phyloP scores from a whole-genome alignment of 1,284 basidiomycete genomes.

The Athelia psychrophila region DNA sequence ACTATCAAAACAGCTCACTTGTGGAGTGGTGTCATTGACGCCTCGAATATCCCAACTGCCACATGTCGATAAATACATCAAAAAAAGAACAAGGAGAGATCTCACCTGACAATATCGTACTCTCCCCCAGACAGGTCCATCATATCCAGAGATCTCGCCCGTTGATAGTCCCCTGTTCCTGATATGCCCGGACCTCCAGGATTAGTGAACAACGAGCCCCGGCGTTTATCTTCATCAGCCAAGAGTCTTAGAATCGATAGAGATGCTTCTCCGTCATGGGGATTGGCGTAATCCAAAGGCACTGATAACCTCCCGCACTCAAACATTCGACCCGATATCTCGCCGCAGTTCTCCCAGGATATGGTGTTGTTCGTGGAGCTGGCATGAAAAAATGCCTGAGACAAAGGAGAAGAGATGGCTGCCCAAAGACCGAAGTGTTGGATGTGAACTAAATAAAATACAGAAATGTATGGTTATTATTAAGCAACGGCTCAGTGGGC shows the following conservation, averaged over 20 bases:
- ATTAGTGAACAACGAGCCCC: constrained; percentile 1
- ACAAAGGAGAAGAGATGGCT: too few relatives aligned
- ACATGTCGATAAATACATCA: background rate
- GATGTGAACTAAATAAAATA: too few relatives aligned
- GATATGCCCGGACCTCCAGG: background rate
- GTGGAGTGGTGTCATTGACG: constrained; percentile 1
- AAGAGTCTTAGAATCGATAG: background rate
- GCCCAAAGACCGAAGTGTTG: too few relatives aligned
- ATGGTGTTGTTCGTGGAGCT: background rate
- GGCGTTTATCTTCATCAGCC: background rate
- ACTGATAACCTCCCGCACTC: background rate
- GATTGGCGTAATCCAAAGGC: background rate
- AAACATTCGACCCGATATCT: background rate
- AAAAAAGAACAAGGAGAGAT: background rate
- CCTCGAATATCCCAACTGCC: constrained; percentile 1
- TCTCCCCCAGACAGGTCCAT: background rate
- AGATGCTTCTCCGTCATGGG: background rate
- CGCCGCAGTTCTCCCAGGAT: background rate
- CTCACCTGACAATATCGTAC: constrained; percentile 1
- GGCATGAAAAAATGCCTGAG: too few relatives aligned
- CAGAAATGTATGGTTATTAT: too few relatives aligned
- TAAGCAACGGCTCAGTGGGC: too few relatives aligned
- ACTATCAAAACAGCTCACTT: background rate
- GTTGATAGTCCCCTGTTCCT: background rate
- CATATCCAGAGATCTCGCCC: background rate